Evolutionary conservation across 2,329 filamentous ascomycete genomes (phyloP).

Genomic region (Paraphoma sp.): DNA sequence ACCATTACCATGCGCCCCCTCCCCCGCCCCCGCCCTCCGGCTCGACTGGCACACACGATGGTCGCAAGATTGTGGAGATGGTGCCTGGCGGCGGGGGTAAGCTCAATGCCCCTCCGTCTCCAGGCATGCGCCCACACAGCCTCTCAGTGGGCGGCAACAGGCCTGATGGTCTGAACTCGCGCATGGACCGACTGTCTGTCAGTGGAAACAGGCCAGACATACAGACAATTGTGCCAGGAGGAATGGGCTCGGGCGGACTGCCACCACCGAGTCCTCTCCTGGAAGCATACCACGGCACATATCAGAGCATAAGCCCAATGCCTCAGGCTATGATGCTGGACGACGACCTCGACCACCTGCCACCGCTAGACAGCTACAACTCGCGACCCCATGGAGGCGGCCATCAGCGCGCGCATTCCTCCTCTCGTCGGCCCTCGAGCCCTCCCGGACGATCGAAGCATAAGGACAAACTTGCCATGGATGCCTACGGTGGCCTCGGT

Average conservation of each 20-base stretch:
- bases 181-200: conserved; percentile 57
- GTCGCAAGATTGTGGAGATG: conserved; percentile 51
- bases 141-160: conserved; percentile 33
- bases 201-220: conserved; percentile 54
- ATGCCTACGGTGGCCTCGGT: conserved; percentile 31
- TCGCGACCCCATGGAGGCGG: conserved; percentile 35
- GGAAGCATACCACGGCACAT: conserved; percentile 92
- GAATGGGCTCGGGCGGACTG: conserved; percentile 41
- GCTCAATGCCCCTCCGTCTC: conserved; percentile 40
- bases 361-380: conserved; percentile 40
- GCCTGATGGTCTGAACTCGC: conserved; percentile 46
- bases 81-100: conserved; percentile 45
- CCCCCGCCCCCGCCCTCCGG: conserved; percentile 23
- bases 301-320: conserved; percentile 94
- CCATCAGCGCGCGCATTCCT: conserved; percentile 38
- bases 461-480: conserved; percentile 43
- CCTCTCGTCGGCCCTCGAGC: conserved; percentile 41
- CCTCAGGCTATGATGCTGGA: conserved; percentile 75
- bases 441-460: conserved; percentile 29
- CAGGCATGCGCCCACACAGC: conserved; percentile 41
- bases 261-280: conserved; percentile 84
- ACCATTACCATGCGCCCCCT: conserved; percentile 31
- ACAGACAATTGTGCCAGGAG: conserved; percentile 44
- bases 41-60: conserved; percentile 29
- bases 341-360: conserved; percentile 57